A percentile compares a stretch with the other conserved stretches of the same genome.
These are phyloP conservation scores for Cenchrus purpureus DNA, from an alignment of 176 grass and related monocot genomes.

Conservation along the genomic window DNA sequence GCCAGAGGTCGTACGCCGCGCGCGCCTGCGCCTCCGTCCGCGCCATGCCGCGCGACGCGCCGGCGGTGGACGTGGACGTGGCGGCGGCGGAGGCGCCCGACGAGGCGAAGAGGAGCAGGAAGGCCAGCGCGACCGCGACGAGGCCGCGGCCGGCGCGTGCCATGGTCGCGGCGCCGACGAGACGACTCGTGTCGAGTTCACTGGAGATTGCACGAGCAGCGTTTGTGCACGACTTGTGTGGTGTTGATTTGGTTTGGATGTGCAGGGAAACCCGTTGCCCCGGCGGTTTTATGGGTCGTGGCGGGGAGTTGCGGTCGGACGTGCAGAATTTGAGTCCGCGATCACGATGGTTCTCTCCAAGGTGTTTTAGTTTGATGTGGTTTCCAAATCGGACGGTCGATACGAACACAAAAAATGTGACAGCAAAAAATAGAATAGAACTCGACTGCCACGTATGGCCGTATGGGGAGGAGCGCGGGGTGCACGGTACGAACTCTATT, in stretches of 20 bases:
- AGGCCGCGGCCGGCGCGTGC: slow-evolving; percentile 15
- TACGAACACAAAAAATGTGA: neutral
- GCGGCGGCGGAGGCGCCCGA: neutral
- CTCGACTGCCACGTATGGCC: neutral
- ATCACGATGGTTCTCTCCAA: neutral
- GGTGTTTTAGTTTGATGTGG: neutral
- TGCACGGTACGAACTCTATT: neutral
- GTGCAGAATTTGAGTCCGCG: neutral
- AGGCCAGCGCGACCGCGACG: neutral
- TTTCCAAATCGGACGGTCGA: neutral
- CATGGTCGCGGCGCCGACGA: neutral
- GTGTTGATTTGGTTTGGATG: neutral
- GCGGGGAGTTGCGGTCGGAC: neutral
- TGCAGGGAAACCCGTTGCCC: neutral
- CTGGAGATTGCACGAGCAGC: neutral
- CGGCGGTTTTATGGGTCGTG: neutral
- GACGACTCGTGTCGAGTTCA: neutral
- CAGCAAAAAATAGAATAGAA: neutral
- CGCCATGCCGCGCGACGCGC: slow-evolving; percentile 49
- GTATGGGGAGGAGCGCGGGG: neutral
- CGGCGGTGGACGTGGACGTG: neutral
- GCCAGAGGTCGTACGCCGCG: slow-evolving; percentile 65
- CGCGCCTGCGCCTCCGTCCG: slow-evolving; percentile 61
- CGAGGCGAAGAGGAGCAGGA: neutral
- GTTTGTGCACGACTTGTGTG: neutral